phyloP scores from a whole-genome alignment of 306 rosid genomes.

The Abrus pulchellus region DNA sequence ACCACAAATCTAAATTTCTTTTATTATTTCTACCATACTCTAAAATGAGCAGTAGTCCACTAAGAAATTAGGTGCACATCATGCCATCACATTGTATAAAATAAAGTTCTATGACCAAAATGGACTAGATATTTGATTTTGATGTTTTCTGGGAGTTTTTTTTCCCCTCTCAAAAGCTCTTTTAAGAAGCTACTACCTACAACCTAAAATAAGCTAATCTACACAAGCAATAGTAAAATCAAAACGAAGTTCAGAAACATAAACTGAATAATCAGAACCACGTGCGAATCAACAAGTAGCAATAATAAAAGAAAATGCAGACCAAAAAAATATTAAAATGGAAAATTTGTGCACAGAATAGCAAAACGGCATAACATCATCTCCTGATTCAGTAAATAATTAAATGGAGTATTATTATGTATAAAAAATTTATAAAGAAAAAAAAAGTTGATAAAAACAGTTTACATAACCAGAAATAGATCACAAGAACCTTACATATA shows the following conservation, averaged over 20 bases:
- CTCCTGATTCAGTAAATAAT: not conserved
- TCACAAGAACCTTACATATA: not conserved
- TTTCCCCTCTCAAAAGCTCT: not conserved
- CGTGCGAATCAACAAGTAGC: not conserved
- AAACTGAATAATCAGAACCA: not conserved
- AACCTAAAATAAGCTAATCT: not conserved
- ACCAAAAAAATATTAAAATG: not conserved
- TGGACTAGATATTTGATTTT: not conserved
- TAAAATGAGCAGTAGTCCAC: not conserved
- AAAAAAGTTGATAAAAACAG: not conserved
- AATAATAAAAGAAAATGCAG: not conserved
- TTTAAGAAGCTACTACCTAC: not conserved
- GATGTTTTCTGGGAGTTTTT: not conserved
- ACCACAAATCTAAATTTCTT: not conserved
- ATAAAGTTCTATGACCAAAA: conserved; percentile 29
- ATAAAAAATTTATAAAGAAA: not conserved
- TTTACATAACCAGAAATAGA: not conserved
- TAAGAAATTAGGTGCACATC: not conserved
- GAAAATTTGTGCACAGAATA: not conserved
- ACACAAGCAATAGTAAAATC: not conserved
- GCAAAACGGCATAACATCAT: not conserved
- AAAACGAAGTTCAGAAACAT: not conserved
- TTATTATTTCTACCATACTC: not conserved
- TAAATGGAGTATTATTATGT: not conserved
- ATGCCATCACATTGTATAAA: not conserved